Conservation (phyloP, 78 protist genomes). For the Isochrysis galbana region DNA sequence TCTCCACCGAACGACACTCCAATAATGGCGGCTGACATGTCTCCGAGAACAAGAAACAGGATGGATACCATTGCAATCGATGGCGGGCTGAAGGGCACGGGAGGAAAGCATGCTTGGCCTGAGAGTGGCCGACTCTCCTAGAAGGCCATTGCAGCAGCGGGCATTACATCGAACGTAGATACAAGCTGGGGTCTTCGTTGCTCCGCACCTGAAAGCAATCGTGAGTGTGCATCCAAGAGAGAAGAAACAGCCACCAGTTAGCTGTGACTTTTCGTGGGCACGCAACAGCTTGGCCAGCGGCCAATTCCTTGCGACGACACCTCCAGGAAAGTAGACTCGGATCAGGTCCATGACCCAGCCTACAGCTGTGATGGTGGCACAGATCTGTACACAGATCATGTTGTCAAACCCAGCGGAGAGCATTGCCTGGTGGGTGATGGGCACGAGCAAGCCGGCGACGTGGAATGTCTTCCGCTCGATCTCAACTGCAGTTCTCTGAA, state of each 20-base stretch:
- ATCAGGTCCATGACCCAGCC: background rate
- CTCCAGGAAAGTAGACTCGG: background rate
- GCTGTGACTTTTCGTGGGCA: background rate
- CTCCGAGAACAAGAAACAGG: slow-evolving; percentile 34
- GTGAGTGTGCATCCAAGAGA: slow-evolving; percentile 31
- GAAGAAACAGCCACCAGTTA: background rate
- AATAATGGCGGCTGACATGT: slow-evolving; percentile 44
- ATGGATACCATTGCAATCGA: slow-evolving; percentile 35
- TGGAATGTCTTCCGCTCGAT: slow-evolving; percentile 38
- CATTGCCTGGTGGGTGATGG: background rate
- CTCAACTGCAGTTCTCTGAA: background rate
- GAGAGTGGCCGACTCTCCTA: too few species aligned
- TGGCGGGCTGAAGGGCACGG: slow-evolving; percentile 37
- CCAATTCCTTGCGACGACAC: background rate
- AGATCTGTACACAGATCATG: background rate
- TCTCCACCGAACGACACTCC: slow-evolving; percentile 35
- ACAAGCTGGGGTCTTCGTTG: too few species aligned
- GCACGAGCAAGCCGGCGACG: slow-evolving; percentile 28
- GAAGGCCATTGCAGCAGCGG: too few species aligned
- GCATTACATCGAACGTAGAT: too few species aligned
- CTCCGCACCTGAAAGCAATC: too few species aligned
- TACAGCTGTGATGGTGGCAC: background rate
- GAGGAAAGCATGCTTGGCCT: too few species aligned
- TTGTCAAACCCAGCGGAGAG: background rate
- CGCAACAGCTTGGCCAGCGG: background rate